Evolutionary conservation across 768 basidiomycete species (phyloP).

Genomic region (Chalciporus piperatus): DNA sequence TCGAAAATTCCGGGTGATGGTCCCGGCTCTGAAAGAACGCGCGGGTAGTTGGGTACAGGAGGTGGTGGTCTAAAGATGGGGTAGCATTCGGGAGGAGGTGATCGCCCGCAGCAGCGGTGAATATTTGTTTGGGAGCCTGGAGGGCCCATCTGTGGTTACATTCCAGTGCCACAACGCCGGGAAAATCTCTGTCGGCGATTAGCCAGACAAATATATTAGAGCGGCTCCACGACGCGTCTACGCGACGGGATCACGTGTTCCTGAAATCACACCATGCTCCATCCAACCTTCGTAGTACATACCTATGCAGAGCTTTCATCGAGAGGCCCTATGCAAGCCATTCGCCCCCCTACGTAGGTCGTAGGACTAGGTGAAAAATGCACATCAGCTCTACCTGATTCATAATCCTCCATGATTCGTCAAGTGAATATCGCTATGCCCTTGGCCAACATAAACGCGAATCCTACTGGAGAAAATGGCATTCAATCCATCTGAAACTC

Average conservation of each 20-base stretch:
- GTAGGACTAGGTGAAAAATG: no score
- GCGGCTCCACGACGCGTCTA: not conserved
- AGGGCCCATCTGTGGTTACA: slow-evolving; percentile 6
- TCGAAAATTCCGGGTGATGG: not conserved
- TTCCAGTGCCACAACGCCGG: slow-evolving; percentile 24
- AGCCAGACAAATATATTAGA: slow-evolving; percentile 3
- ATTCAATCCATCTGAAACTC: no score
- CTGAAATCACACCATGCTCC: slow-evolving; percentile 18
- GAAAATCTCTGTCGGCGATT: slow-evolving; percentile 21
- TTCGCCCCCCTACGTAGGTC: no score
- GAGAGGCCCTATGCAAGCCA: no score
- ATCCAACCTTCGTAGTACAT: no score
- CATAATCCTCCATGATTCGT: no score
- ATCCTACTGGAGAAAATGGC: no score
- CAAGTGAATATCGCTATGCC: no score
- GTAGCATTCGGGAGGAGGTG: slow-evolving; percentile 2
- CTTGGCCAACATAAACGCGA: no score
- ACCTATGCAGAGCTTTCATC: no score
- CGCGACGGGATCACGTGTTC: slow-evolving; percentile 27
- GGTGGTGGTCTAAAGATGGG: slow-evolving; percentile 1
- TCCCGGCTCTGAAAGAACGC: slow-evolving; percentile 3
- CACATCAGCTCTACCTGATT: no score
- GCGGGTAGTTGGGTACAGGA: not conserved
- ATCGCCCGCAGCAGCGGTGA: not conserved
- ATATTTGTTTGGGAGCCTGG: slow-evolving; percentile 5